phyloP scores from a whole-genome alignment of 352 stramenopile species.

The Globisporangium orthogonon region DNA sequence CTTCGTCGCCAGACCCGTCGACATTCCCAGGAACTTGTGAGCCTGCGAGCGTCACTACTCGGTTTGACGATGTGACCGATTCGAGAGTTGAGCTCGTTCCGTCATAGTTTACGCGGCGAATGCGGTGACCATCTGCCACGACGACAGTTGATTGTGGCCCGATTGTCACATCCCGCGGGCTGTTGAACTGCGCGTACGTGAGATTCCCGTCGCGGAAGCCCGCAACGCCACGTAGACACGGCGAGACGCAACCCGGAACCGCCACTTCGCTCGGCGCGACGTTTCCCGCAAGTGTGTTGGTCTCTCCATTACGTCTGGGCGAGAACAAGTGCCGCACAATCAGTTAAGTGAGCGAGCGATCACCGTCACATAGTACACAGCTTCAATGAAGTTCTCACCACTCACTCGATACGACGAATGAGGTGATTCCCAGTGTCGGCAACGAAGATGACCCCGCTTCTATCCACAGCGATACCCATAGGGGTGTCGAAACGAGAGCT shows the following conservation, averaged over 20 bases:
- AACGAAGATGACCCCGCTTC: constrained; percentile 86
- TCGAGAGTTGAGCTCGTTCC: constrained; percentile 49
- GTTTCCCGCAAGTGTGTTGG: constrained; percentile 56
- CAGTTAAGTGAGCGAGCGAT: too few species aligned
- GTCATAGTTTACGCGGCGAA: constrained; percentile 83
- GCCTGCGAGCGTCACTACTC: constrained; percentile 91
- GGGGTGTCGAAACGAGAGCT: constrained; percentile 90
- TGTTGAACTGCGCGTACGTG: constrained; percentile 88
- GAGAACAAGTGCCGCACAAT: not conserved
- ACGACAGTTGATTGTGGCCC: constrained; percentile 75
- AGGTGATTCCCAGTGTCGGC: constrained; percentile 96
- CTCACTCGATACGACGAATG: constrained; percentile 80
- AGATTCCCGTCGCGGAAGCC: constrained; percentile 86
- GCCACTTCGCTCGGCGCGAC: constrained; percentile 51
- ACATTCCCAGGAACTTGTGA: constrained; percentile 48
- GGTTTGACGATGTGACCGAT: constrained; percentile 49
- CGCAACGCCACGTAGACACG: constrained; percentile 85
- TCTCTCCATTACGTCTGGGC: constrained; percentile 36
- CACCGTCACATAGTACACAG: not conserved
- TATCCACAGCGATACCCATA: constrained; percentile 81
- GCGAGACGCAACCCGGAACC: constrained; percentile 82
- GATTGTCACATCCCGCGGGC: constrained; percentile 89
- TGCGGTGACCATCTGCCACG: constrained; percentile 86
- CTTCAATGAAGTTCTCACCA: not conserved
- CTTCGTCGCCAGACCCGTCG: constrained; percentile 85